Evolutionary conservation across 1,284 basidiomycete species (phyloP).

Genomic region (Papiliotrema laurentii): DNA sequence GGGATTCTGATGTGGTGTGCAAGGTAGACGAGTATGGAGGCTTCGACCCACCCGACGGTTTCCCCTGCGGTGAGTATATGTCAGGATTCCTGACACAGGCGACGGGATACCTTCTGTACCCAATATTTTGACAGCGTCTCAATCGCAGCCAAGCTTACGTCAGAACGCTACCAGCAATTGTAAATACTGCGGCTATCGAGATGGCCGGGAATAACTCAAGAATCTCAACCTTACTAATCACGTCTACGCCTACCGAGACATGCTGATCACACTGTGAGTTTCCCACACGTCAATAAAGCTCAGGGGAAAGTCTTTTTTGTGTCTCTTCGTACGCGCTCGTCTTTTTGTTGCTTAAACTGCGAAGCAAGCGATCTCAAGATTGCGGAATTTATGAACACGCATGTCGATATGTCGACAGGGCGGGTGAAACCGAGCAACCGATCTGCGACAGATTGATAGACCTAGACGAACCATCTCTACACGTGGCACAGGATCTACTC

Average conservation of each 20-base stretch:
- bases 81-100: conserved; percentile 16
- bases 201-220: conserved; percentile 35
- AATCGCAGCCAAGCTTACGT: background rate
- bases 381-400: too few species aligned
- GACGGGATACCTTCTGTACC: conserved; percentile 32
- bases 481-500: too few species aligned
- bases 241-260: conserved; percentile 34
- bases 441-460: too few species aligned
- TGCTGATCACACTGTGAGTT: conserved; percentile 30
- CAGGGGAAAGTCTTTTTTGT: conserved; percentile 14
- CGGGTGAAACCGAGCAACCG: too few species aligned
- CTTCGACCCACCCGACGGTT: conserved; percentile 38
- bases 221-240: conserved; percentile 29
- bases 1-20: conserved; percentile 35
- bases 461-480: too few species aligned
- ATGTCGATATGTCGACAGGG: too few species aligned
- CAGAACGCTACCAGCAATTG: conserved; percentile 27
- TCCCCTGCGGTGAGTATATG: conserved; percentile 40
- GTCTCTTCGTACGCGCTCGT: conserved; percentile 30
- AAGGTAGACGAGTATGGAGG: conserved; percentile 30
- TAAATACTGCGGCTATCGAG: conserved; percentile 34
- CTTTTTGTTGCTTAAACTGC: conserved; percentile 22
- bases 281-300: background rate
- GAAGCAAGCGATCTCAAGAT: background rate
- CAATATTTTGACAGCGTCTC: background rate